Percentiles rank a stretch among this genome's conserved stretches.
phyloP scores from a whole-genome alignment of 176 grass and related monocot genomes.

The Melocanna baccifera region DNA sequence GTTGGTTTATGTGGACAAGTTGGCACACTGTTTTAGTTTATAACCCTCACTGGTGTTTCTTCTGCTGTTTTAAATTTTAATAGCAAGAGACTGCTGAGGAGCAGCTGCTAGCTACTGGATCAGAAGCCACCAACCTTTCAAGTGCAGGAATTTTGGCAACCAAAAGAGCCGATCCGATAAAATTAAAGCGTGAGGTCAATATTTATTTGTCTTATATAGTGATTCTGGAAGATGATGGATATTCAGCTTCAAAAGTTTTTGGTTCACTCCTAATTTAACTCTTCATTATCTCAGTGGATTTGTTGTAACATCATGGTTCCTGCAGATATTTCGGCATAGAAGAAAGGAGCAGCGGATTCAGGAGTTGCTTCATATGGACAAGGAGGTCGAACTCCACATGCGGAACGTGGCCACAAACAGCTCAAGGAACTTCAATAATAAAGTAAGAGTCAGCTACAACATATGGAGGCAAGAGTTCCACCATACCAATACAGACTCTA shows the following conservation, averaged over 20 bases:
- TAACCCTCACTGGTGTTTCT: background rate
- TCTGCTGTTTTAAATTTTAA: background rate
- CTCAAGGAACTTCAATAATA: conserved; percentile 56
- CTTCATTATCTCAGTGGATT: background rate
- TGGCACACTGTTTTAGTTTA: background rate
- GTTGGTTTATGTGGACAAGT: background rate
- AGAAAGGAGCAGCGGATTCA: conserved; percentile 54
- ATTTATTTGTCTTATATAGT: background rate
- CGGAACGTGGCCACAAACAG: conserved; percentile 44
- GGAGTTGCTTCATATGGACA: conserved; percentile 63
- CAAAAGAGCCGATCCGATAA: conserved; percentile 41
- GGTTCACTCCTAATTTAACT: background rate
- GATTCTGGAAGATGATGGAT: background rate
- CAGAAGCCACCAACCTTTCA: conserved; percentile 35
- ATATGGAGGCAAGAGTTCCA: conserved; percentile 68
- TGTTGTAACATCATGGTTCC: background rate
- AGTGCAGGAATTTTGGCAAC: background rate
- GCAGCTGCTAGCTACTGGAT: background rate
- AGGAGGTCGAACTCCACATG: conserved; percentile 53
- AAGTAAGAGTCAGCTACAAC: conserved; percentile 59
- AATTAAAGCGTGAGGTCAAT: conserved; percentile 59
- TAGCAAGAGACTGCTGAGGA: conserved; percentile 26
- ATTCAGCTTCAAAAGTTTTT: background rate
- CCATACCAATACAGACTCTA: conserved; percentile 52
- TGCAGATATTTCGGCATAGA: conserved; percentile 57